Base-by-base conservation (phyloP, 208 protist genomes). In the Trypanosoma theileri region DNA sequence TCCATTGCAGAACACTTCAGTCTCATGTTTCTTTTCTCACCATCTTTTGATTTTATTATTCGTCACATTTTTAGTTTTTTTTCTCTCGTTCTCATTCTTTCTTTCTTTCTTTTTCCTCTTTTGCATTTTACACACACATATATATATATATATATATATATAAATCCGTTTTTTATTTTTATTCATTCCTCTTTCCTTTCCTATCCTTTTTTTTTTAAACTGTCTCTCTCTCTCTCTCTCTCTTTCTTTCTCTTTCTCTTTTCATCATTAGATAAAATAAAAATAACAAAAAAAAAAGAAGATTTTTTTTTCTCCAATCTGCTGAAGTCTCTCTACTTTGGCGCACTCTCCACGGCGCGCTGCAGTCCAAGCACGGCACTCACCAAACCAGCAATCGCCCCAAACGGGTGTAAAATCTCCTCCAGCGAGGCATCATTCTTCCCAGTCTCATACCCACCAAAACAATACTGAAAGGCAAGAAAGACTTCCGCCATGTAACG, bases 401-500 rank as follows among this genome's bases (percentile, higher is more conserved):
- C 80, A 40, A 63, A 58, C 1, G 82, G 79, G 55, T 93, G 70
- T 28, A 95, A 59, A 21, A 93, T 82, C 13, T 57, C 53, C 9
- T 59, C 56, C 61, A 95, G 71, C 52, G 85, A 59, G 22, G 85
- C 85, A 69, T 95, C 89, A 26, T 62, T 58, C 40, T 50, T 56
- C 48, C 72, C 77, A 28, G 76, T 73, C 63, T 95, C 89, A 61
- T 85, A 93, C 60, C 62, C 69, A 16, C 86, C 82, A 66, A 93
- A 88, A 73, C 83, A 91, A 73, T 93, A 95, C 73, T 87, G 88
- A 60, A 83, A 89, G 14, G 89, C 63, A 45, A 95, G 78, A 65
- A 82, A 93, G 0, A 92, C 58, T 79, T 95, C 87, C 17, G 80
- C 76, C 58, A 91, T 58, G 66, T 88, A 95, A 66, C 87, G 85